phyloP scores from a whole-genome alignment of 257 asterid genomes.

The Hygrophila difformis region DNA sequence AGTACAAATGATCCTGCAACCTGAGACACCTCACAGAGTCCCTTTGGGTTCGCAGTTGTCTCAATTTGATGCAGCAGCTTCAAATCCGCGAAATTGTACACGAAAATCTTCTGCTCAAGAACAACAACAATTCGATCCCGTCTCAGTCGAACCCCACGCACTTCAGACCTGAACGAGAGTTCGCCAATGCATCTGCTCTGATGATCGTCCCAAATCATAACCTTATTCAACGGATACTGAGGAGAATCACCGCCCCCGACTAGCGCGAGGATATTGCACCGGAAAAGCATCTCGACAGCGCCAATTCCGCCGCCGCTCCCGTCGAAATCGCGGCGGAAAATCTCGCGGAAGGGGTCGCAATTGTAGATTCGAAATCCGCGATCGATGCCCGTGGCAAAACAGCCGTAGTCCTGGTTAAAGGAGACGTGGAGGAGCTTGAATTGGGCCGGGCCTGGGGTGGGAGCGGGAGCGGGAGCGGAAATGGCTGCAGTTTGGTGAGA shows the following conservation, averaged over 20 bases:
- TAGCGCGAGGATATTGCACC: constrained; percentile 66
- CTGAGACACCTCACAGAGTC: constrained; percentile 80
- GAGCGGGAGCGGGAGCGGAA: constrained; percentile 17
- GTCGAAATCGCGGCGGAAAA: constrained; percentile 69
- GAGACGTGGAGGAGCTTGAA: constrained; percentile 63
- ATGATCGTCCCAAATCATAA: constrained; percentile 93
- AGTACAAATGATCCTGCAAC: constrained; percentile 61
- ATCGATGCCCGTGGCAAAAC: constrained; percentile 69
- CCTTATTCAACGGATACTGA: constrained; percentile 71
- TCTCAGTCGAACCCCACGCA: constrained; percentile 67
- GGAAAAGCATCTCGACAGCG: constrained; percentile 78
- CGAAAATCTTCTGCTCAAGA: constrained; percentile 69
- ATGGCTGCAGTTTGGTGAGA: no score
- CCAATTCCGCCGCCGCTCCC: constrained; percentile 64
- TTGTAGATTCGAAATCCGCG: constrained; percentile 73
- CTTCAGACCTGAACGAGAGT: constrained; percentile 75
- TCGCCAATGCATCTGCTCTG: constrained; percentile 82
- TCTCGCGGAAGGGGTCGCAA: constrained; percentile 78
- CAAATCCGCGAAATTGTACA: constrained; percentile 75
- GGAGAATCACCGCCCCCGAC: constrained; percentile 87
- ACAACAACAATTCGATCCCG: constrained; percentile 71
- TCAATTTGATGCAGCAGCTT: constrained; percentile 83
- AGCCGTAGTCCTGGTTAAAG: constrained; percentile 81
- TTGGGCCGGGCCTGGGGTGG: constrained; percentile 20
- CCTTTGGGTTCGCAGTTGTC: constrained; percentile 71